phyloP scores from a whole-genome alignment of 2,329 filamentous ascomycete genomes.

The Trematosphaeria pertusa region DNA sequence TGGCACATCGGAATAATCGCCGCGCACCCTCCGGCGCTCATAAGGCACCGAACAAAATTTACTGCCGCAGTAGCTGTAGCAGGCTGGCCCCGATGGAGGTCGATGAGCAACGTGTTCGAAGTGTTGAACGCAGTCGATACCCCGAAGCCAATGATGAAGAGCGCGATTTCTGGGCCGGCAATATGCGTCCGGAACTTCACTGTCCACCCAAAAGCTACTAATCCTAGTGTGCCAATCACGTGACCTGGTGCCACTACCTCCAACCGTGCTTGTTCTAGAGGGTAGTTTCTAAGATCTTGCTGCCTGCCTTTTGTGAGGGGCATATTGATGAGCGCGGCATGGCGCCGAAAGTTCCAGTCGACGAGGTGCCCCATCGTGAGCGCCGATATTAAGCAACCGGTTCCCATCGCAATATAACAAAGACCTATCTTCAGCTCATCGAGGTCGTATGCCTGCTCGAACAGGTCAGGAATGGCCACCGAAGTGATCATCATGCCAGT shows the following conservation, averaged over 20 bases:
- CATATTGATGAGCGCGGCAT: constrained; percentile 68
- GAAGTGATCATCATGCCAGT: constrained; percentile 41
- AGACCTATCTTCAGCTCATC: constrained; percentile 39
- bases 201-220: constrained; percentile 54
- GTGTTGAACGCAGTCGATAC: constrained; percentile 61
- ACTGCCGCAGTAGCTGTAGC: constrained; percentile 50
- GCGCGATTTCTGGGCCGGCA: constrained; percentile 53
- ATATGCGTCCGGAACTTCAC: constrained; percentile 45
- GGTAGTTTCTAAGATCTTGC: constrained; percentile 59
- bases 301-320: constrained; percentile 66
- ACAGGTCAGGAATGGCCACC: constrained; percentile 34
- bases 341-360: constrained; percentile 76
- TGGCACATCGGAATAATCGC: constrained; percentile 52
- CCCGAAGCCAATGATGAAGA: constrained; percentile 61
- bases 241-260: constrained; percentile 50
- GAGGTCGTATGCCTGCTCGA: constrained; percentile 34
- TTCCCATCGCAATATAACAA: constrained; percentile 40
- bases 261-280: constrained; percentile 56
- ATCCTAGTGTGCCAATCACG: constrained; percentile 36
- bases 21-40: constrained; percentile 45
- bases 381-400: constrained; percentile 33
- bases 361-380: constrained; percentile 53
- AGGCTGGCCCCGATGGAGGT: constrained; percentile 50
- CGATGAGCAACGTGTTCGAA: constrained; percentile 55
- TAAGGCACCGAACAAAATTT: constrained; percentile 47